Evolutionary conservation across 192 early-diverging fungal genomes (phyloP).

Genomic region (Chytriomyces confervae): DNA sequence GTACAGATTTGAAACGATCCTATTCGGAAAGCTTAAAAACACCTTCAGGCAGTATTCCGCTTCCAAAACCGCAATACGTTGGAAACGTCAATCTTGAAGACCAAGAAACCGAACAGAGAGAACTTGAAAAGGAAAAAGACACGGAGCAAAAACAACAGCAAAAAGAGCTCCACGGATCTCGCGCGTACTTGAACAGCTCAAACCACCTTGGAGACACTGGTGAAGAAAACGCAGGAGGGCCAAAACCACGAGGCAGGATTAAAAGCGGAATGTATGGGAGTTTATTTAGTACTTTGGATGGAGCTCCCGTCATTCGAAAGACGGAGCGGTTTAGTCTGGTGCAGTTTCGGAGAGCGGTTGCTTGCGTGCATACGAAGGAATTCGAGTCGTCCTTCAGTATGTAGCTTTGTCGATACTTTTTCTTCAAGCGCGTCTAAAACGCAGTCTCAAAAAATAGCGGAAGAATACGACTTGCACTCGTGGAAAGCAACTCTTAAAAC

Average conservation of each 20-base stretch:
- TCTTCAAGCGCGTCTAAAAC: conserved; percentile 3
- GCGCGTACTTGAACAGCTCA: not conserved
- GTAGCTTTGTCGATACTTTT: conserved; percentile 1
- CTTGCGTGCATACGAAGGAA: conserved; percentile 46
- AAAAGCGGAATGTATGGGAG: conserved; percentile 13
- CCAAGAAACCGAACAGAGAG: not conserved
- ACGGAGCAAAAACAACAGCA: not conserved
- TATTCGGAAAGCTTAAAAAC: conserved; percentile 2
- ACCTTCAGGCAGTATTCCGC: not conserved
- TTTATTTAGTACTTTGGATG: conserved; percentile 15
- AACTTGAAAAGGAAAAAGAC: not conserved
- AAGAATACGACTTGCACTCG: conserved; percentile 68
- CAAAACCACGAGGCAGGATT: not conserved
- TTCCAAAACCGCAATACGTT: conserved; percentile 28
- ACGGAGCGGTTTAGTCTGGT: conserved; percentile 13
- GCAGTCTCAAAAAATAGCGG: conserved; percentile 43
- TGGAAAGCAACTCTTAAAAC: conserved; percentile 75
- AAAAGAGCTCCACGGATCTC: not conserved
- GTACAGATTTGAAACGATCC: not conserved
- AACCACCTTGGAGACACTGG: not conserved
- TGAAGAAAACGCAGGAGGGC: not conserved
- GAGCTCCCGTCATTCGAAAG: conserved; percentile 6
- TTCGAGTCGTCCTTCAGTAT: conserved; percentile 49
- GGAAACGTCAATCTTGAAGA: not conserved
- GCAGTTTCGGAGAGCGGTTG: conserved; percentile 48